Evolutionary conservation across 495 filamentous ascomycete genomes (phyloP).

Genomic region (Penicillium samsonianum): DNA sequence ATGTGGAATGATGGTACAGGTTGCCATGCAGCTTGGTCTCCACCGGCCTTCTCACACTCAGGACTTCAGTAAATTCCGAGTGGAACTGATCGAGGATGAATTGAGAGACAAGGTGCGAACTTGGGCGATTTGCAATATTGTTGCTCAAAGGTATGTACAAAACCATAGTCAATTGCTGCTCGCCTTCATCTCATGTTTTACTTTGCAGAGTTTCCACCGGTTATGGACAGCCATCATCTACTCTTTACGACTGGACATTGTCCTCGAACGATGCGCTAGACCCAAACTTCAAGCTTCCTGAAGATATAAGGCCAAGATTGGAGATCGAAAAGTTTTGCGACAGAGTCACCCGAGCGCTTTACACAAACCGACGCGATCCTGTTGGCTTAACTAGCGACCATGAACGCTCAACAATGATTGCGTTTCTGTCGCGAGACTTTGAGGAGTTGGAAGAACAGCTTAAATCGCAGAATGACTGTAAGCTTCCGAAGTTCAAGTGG

Average conservation of each 20-base stretch:
- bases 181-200: constrained; percentile 4
- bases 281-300: constrained; percentile 64
- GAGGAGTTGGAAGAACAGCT: constrained; percentile 53
- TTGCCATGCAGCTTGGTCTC: constrained; percentile 86
- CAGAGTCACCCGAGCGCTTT: constrained; percentile 82
- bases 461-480: constrained; percentile 48
- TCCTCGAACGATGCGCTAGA: constrained; percentile 63
- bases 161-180: not conserved
- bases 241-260: constrained; percentile 84
- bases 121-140: constrained; percentile 91
- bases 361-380: constrained; percentile 75
- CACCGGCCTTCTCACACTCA: constrained; percentile 88
- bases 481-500: constrained; percentile 3
- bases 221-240: constrained; percentile 87
- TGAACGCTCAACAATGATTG: constrained; percentile 67
- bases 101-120: constrained; percentile 82
- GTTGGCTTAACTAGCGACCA: constrained; percentile 71
- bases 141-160: constrained; percentile 69
- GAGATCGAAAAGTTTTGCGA: constrained; percentile 83
- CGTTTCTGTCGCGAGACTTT: constrained; percentile 53
- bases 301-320: constrained; percentile 66
- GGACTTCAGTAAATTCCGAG: constrained; percentile 81
- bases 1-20: constrained; percentile 88
- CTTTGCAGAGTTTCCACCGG: constrained; percentile 73
- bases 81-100: constrained; percentile 82